Percentiles rank a stretch among this genome's conserved stretches.
Evolutionary conservation across 228 moss, liverwort and hornwort species (phyloP).

Genomic region (Sphagnum magellanicum): DNA sequence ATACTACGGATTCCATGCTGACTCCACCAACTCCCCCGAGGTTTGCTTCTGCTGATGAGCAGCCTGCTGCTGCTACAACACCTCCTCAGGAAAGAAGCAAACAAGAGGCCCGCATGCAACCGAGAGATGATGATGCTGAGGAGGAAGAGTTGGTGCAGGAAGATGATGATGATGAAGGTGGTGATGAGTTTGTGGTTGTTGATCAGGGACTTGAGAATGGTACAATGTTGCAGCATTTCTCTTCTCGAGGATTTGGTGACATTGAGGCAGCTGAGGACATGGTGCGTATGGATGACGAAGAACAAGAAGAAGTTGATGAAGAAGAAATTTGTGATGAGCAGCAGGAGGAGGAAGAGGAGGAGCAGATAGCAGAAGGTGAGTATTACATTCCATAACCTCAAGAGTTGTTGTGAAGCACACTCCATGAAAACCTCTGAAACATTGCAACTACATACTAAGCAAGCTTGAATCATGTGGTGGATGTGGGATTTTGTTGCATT

Average conservation of each 20-base stretch:
- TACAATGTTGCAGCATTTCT: slow-evolving; percentile 25
- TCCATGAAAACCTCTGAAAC: no score
- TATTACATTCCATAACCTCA: neutral
- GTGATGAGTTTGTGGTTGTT: slow-evolving; percentile 47
- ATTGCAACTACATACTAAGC: no score
- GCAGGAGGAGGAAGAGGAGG: slow-evolving; percentile 1
- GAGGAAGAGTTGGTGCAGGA: slow-evolving; percentile 18
- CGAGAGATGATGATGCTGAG: neutral
- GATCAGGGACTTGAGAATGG: slow-evolving; percentile 72
- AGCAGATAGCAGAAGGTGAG: slow-evolving; percentile 6
- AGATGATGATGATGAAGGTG: slow-evolving; percentile 23
- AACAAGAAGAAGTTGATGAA: slow-evolving; percentile 7
- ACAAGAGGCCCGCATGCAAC: no score
- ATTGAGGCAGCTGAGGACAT: slow-evolving; percentile 15
- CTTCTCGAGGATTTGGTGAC: slow-evolving; percentile 7
- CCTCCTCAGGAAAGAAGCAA: no score
- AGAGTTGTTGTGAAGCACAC: no score
- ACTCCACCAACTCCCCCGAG: slow-evolving; percentile 21
- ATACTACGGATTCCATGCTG: slow-evolving; percentile 3
- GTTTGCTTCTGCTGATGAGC: neutral
- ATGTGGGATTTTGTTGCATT: no score
- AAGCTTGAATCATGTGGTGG: no score
- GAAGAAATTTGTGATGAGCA: no score
- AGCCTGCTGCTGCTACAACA: no score
- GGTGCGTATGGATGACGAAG: slow-evolving; percentile 5